Base-by-base conservation (phyloP, 129 eudicot species). In the Arctium minus region DNA sequence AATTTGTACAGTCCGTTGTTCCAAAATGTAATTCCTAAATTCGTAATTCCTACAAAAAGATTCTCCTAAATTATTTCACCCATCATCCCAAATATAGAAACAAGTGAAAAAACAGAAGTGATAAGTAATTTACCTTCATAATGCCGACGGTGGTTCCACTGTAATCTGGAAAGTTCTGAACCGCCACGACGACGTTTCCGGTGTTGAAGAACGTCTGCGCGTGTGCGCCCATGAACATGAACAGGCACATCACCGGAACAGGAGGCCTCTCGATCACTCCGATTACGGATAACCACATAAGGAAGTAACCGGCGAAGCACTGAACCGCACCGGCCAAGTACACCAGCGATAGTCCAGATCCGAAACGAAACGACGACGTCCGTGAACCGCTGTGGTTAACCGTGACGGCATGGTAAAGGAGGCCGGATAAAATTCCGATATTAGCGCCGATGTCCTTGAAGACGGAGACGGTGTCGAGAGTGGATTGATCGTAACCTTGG, bases 361-460 rank as follows among this genome's bases (percentile, higher is more conserved):
- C 82, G 48, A 53, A 79, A 27, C 76, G 62, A 10, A 8, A n/a
- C 27, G 48, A 2, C 32, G 68, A 42, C 37, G 6, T 12, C 53
- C 36, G n/a, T 15, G 69, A 46, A 12, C 22, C 44, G 80, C 17
- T 32, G 81, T 37, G 82, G 46, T 64, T 73, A 74, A 60, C 29
- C 6, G 79, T 36, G 53, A 77, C 86, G 72, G 95, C 88, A 70
- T 91, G 68, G 87, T 87, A 96, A 39, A 96, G 93, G 27, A 96
- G 74, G 80, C 98, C 98, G 82, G 99, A 90, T 73, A 96, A 76
- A 29, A 91, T 27, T 36, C 99, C 99, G 86, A 92, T 88, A 82
- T 93, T 96, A 81, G 98, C 89, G 46, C 98, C 98, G 82, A 96
- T 93, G 89, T 96, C 99, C 50, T 96, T 96, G 90, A 96, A 96